Percentiles rank a stretch among this genome's conserved stretches.
Conservation (phyloP, 2,329 filamentous ascomycete species). For the Hortaea werneckii region DNA sequence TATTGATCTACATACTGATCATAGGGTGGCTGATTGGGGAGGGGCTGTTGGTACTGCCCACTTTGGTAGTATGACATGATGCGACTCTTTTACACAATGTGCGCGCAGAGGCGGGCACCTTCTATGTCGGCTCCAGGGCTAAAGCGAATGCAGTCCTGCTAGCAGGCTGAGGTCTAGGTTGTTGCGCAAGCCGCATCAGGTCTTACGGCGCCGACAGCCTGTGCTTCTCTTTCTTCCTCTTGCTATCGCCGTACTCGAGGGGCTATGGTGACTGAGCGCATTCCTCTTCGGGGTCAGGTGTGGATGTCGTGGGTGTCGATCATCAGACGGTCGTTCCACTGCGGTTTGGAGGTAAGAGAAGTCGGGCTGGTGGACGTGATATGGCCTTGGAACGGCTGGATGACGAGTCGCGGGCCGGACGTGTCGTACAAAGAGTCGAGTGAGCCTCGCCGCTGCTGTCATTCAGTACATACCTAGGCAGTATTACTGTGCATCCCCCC, state of each 20-base stretch:
- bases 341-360: too few species aligned
- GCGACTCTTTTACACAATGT: constrained; percentile 9
- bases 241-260: background rate
- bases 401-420: too few species aligned
- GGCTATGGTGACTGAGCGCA: too few species aligned
- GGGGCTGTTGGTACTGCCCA: constrained; percentile 31
- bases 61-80: constrained; percentile 49
- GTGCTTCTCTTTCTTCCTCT: background rate
- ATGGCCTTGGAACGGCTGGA: too few species aligned
- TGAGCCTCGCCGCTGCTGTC: too few species aligned
- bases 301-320: too few species aligned
- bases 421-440: too few species aligned
- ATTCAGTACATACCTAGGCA: too few species aligned
- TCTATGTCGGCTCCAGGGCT: background rate
- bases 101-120: background rate
- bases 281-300: too few species aligned
- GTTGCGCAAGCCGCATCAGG: constrained; percentile 6
- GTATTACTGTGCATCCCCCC: too few species aligned
- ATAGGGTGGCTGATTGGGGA: constrained; percentile 7
- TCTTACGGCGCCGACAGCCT: background rate
- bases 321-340: too few species aligned
- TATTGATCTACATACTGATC: constrained; percentile 16
- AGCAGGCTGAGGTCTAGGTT: background rate
- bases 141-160: background rate
- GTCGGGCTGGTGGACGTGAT: too few species aligned